Evolutionary conservation across 352 stramenopile genomes (phyloP), one percentile per base, ranked within the genome.

Genomic region (Globisporangium barbulae): DNA sequence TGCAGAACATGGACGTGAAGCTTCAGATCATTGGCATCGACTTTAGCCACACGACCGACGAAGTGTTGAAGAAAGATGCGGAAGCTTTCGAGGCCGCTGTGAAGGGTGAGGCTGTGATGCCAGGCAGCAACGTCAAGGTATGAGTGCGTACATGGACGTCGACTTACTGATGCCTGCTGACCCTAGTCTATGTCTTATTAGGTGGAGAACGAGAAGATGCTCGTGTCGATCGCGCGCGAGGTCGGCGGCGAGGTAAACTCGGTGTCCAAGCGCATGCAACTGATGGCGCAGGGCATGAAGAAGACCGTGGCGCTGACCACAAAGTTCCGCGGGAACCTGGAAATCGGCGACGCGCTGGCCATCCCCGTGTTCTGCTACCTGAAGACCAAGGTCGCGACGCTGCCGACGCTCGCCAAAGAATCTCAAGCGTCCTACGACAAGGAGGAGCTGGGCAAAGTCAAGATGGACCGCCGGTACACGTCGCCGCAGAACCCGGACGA

Each of bases 181-280:
- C 49, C 19, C 15, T 55, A 8, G n/a, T n/a, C n/a, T n/a, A 8
- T 54, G 12, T 37, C 3, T 19, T 25, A 25, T 0, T 44, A 91
- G 76, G 39, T 49, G 2, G 83, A 94, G 63, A 94, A 94, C 55
- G 85, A 94, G 62, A 94, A 94, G 61, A 92, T 92, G 82, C 80
- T 94, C 6, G 80, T 91, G 9, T 91, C 81, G 12, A 90, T 94
- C 9, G 85, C 82, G 2, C 72, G 76, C 3, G 81, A 90, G 71
- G 81, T 94, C 4, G 64, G 67, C 13, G 85, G 85, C 12, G 78
- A 92, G 33, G 80, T 94, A 37, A 71, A 67, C 47, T 90, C 83
- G 21, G 83, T 89, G 21, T 83, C 76, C 39, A 85, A 88, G 62
- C 75, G 81, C 4, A 89, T 92, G 77, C 79, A 94, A 22, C 63